Evolutionary conservation across 495 filamentous ascomycete species (phyloP), one percentile per base, ranked within the genome.

Genomic region (Talaromyces thailandensis): DNA sequence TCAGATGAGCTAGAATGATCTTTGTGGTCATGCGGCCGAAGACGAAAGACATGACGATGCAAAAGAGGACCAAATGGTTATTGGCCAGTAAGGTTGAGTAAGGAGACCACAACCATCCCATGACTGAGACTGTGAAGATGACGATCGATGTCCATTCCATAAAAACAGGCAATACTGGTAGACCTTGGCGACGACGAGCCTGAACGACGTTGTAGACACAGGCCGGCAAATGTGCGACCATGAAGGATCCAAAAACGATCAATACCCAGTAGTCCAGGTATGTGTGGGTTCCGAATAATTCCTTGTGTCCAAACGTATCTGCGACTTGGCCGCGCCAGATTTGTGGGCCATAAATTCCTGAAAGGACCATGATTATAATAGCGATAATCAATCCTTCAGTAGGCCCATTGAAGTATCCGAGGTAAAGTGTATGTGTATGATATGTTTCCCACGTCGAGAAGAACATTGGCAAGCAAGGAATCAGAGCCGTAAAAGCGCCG

Each of bases 21-120:
- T 97, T 98, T 57, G 94, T 99, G 2, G 95, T 98, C 92, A 99
- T 96, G 62, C 94, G 90, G n/a, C 94, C 94, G 71, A 98, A 98
- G 62, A 98, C 94, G 64, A 98, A 92, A 25, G 88, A 89, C 82
- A 98, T 91, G 58, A 89, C 93, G 53, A 94, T 79, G 79, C 94
- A 97, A 73, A 96, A 96, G 11, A 98, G 83, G 6, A 96, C 86
- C 2, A 99, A 82, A 65, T 89, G 87, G 75, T 97, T 96, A 40
- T 94, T 85, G 12, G 73, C 71, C 68, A 95, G 77, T 18, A 98
- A 71, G 2, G 83, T 86, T 26, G 91, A 94, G 75, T 96, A 82
- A 1, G 93, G 92, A 7, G 88, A 92, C 67, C 88, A 92, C 0
- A 98, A 81, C 95, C 94, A 99, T 23, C 88, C 83, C 62, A 84